These are phyloP conservation scores for Talaromyces amestolkiae DNA, from an alignment of 2,329 filamentous ascomycete species.

Conservation along the genomic window DNA sequence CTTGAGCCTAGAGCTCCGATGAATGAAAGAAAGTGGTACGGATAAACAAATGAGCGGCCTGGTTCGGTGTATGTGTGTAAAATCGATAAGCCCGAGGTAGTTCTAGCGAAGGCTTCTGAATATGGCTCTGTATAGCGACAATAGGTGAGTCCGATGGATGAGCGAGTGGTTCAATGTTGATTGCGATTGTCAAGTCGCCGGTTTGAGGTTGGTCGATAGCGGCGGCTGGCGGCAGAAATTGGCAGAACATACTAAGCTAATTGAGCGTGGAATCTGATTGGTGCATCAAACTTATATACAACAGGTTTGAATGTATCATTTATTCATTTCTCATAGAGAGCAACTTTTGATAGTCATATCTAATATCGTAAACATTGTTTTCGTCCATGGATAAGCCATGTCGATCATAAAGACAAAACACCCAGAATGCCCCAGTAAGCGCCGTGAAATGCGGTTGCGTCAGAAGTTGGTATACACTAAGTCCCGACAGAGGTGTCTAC, in stretches of 20 bases:
- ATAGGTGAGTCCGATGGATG: not conserved
- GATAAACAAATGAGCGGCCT: not conserved
- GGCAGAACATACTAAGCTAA: constrained; percentile 8
- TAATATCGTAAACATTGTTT: constrained; percentile 1
- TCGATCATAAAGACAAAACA: not conserved
- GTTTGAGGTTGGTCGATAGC: constrained; percentile 4
- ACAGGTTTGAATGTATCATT: not conserved
- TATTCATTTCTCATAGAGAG: not conserved
- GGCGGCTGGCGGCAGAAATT: constrained; percentile 10
- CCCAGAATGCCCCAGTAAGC: constrained; percentile 9
- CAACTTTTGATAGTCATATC: not conserved
- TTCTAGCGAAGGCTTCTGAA: not conserved
- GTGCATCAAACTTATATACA: not conserved
- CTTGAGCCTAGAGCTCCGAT: constrained; percentile 3
- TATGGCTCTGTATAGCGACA: not conserved
- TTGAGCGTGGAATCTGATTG: not conserved
- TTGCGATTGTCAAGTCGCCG: not conserved
- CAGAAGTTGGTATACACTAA: not conserved
- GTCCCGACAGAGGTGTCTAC: not conserved
- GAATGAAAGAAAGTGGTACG: not conserved
- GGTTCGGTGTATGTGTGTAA: not conserved
- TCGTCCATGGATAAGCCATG: constrained; percentile 5
- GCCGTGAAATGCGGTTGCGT: constrained; percentile 15
- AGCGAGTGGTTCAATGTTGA: not conserved
- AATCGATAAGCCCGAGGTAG: not conserved